Evolutionary conservation across 352 stramenopile genomes (phyloP).

Genomic region (Globisporangium splendens): DNA sequence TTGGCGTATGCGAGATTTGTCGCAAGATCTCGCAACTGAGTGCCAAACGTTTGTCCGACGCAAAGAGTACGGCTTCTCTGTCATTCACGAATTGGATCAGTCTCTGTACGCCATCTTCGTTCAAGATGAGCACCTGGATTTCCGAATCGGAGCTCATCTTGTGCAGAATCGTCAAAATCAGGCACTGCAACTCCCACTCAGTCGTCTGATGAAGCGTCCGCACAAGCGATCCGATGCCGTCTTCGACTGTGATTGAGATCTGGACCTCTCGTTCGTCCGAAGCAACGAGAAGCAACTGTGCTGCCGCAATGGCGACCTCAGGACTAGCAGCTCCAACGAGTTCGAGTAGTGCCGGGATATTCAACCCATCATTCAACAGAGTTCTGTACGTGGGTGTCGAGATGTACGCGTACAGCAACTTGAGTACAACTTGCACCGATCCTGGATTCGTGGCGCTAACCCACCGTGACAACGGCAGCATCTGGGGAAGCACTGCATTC

Average conservation of each 20-base stretch:
- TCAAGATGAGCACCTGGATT: slow-evolving; percentile 59
- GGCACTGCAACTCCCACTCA: slow-evolving; percentile 35
- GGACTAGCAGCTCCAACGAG: slow-evolving; percentile 27
- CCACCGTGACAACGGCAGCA: slow-evolving; percentile 58
- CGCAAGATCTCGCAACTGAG: slow-evolving; percentile 42
- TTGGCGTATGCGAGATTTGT: slow-evolving; percentile 32
- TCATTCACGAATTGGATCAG: slow-evolving; percentile 48
- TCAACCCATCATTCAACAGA: slow-evolving; percentile 50
- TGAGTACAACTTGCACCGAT: slow-evolving; percentile 42
- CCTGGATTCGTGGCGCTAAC: slow-evolving; percentile 24
- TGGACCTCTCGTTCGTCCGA: slow-evolving; percentile 49
- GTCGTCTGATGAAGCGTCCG: slow-evolving; percentile 31
- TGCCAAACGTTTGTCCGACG: slow-evolving; percentile 32
- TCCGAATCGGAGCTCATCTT: slow-evolving; percentile 60
- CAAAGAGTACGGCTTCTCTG: slow-evolving; percentile 20
- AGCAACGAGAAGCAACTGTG: slow-evolving; percentile 38
- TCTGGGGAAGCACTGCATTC: slow-evolving; percentile 34
- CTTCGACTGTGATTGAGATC: slow-evolving; percentile 64
- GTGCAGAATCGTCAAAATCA: slow-evolving; percentile 40
- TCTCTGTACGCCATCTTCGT: slow-evolving; percentile 33
- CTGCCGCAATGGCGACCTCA: slow-evolving; percentile 38
- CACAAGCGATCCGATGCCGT: slow-evolving; percentile 61
- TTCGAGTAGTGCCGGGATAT: slow-evolving; percentile 48
- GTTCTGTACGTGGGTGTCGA: slow-evolving; percentile 18
- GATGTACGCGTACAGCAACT: slow-evolving; percentile 50